Evolutionary conservation across 257 asterid genomes (phyloP), one percentile per base, ranked within the genome.

Genomic region (Coffea canephora): DNA sequence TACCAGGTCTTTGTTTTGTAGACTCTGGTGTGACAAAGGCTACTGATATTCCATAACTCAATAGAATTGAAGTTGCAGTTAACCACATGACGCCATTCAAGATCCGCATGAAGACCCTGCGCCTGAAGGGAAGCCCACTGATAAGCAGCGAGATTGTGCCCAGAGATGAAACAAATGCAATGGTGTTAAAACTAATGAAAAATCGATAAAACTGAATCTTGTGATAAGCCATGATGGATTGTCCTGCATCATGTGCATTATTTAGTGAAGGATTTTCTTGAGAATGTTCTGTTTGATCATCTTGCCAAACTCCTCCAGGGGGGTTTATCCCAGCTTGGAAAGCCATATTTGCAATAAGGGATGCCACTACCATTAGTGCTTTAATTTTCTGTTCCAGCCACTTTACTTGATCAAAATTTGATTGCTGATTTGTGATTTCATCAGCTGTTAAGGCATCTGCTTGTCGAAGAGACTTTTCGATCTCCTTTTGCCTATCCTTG

Each of bases 131-230:
- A 59, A 86, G 50, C 13, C 83, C 84, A 13, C 84, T 84, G 45
- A 84, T 77, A 14, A 86, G 75, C 18, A 84, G 74, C 78, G 84
- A 39, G 69, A 84, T 86, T 81, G 80, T 79, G 82, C 83, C 82
- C 19, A 85, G 87, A 21, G 92, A 87, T 5, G 89, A 84, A 14
- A 89, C 70, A 71, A 87, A 89, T 18, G 82, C 73, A 13, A 19
- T 74, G 1, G 85, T 80, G 67, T 82, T 84, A 12, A 46, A 21
- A 36, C 70, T 59, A 31, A 82, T 48, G 8, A 86, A 74, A 0
- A 1, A 1, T 5, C 2, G 3, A 74, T 82, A 84, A 0, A 3
- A 6, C 0, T 0, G 1, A 0, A 74, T 76, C 2, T 62, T 15
- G 16, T 64, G 80, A 46, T 45, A 15, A 16, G 88, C 82, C 34